These are phyloP conservation scores for Lunularia cruciata DNA, from an alignment of 225 moss, liverwort and hornwort genomes.

Conservation along the genomic window DNA sequence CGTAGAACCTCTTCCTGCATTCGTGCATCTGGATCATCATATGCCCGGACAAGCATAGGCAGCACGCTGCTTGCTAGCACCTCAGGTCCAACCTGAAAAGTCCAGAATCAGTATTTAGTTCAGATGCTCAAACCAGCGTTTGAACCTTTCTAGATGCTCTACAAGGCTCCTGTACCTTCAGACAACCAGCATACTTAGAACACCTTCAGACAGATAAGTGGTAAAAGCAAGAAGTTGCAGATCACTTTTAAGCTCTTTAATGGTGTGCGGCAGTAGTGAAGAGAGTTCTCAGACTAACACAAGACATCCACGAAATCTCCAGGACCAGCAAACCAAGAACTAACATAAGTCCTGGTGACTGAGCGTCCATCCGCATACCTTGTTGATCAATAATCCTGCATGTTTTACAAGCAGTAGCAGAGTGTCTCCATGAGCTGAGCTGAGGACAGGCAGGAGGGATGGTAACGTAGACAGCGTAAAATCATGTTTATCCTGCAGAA, in stretches of 20 bases:
- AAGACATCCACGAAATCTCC: no score
- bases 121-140: background rate
- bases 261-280: no score
- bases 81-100: conserved; percentile 82
- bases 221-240: no score
- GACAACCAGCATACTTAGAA: no score
- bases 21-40: conserved; percentile 94
- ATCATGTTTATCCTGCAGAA: conserved; percentile 75
- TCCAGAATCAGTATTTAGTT: background rate
- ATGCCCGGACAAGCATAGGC: conserved; percentile 96
- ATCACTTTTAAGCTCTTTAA: no score
- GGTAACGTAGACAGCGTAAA: conserved; percentile 84
- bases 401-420: conserved; percentile 88
- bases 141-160: no score
- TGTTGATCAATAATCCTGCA: conserved; percentile 83
- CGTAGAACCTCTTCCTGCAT: conserved; percentile 98
- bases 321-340: no score
- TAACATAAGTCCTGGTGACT: background rate
- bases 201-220: no score
- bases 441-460: conserved; percentile 79
- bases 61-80: conserved; percentile 71
- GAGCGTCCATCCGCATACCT: conserved; percentile 40
- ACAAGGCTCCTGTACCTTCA: no score
- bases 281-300: no score
- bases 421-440: conserved; percentile 74